Percentiles rank a stretch among this genome's conserved stretches.
Evolutionary conservation across 192 early-diverging fungal species (phyloP).

Genomic region (Spinellus fusiger): DNA sequence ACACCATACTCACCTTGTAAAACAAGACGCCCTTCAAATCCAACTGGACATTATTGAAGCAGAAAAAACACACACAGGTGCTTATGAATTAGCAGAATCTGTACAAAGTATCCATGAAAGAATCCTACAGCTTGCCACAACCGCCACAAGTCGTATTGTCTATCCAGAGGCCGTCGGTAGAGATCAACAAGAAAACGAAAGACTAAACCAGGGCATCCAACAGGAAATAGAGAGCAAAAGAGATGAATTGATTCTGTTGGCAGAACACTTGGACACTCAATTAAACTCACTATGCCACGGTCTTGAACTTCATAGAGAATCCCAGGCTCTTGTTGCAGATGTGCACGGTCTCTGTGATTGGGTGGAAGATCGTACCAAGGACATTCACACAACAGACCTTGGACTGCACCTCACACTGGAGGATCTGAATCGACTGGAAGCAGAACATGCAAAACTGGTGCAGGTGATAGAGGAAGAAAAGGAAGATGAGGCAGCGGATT

Average conservation of each 20-base stretch:
- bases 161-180: constrained; percentile 8
- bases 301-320: constrained; percentile 11
- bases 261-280: not conserved
- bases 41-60: constrained; percentile 6
- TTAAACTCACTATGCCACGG: constrained; percentile 12
- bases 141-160: constrained; percentile 6
- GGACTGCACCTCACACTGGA: too few relatives aligned
- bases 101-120: constrained; percentile 12
- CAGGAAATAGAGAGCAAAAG: constrained; percentile 4
- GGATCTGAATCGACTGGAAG: constrained; percentile 12
- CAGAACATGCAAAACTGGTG: not conserved
- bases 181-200: constrained; percentile 10
- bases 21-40: constrained; percentile 1
- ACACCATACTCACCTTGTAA: constrained; percentile 9
- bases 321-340: constrained; percentile 9
- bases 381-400: not conserved
- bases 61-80: constrained; percentile 1
- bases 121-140: constrained; percentile 7
- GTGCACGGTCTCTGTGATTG: constrained; percentile 1
- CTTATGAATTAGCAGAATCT: constrained; percentile 5
- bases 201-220: constrained; percentile 11
- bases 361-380: constrained; percentile 3
- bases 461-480: not conserved
- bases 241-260: constrained; percentile 2
- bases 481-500: constrained; percentile 8